Evolutionary conservation across 208 protist genomes (phyloP).

Genomic region (Tritrichomonas musculus): DNA sequence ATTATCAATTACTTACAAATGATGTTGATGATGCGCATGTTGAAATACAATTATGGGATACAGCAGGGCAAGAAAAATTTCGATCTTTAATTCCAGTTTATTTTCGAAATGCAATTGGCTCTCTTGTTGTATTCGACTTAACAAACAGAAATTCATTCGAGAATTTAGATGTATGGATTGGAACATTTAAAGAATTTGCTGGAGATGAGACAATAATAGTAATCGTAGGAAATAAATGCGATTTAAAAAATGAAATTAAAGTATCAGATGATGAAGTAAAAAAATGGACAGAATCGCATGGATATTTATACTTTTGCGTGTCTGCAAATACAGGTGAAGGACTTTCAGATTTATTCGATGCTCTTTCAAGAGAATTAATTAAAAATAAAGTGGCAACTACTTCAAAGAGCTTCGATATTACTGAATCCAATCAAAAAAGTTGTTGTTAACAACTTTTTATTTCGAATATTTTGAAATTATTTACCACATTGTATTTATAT

Average conservation of each 20-base stretch:
- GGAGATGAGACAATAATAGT: background rate
- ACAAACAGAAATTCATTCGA: background rate
- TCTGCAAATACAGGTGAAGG: background rate
- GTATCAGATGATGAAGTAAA: background rate
- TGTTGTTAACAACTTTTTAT: too few species aligned
- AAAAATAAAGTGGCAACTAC: too few species aligned
- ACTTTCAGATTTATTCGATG: background rate
- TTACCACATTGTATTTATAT: too few species aligned
- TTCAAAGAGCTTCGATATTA: too few species aligned
- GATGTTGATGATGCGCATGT: background rate
- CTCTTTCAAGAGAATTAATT: too few species aligned
- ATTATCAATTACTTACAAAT: background rate
- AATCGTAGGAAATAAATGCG: background rate
- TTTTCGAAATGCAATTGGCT: background rate
- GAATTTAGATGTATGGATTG: background rate
- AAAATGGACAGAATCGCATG: background rate
- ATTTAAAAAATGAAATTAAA: background rate
- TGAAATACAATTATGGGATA: conserved; percentile 8
- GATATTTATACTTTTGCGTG: background rate
- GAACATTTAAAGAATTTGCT: background rate
- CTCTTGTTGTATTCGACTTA: background rate
- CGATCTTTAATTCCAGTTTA: too few species aligned
- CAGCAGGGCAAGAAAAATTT: conserved; percentile 15
- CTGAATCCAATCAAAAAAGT: too few species aligned
- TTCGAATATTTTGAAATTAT: too few species aligned